These are phyloP conservation scores for Volvox carteri DNA, from an alignment of 163 green algal species.

Conservation along the genomic window DNA sequence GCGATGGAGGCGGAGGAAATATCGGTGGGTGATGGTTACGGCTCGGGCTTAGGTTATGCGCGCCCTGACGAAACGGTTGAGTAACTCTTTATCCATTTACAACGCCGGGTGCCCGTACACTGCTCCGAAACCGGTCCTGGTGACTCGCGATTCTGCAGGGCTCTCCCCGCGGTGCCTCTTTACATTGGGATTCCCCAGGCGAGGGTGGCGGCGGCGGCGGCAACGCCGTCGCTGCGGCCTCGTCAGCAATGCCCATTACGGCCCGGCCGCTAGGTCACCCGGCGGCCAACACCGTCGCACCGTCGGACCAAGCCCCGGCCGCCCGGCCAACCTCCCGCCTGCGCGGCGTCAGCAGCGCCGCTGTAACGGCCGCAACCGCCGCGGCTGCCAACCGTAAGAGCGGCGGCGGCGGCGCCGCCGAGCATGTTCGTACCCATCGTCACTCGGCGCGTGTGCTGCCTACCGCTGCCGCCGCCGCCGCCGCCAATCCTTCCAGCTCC, in stretches of 20 bases:
- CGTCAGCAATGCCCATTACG: too few species aligned
- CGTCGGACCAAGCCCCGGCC: not conserved
- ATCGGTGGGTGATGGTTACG: too few species aligned
- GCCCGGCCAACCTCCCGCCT: too few species aligned
- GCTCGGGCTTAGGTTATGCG: too few species aligned
- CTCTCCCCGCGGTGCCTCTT: not conserved
- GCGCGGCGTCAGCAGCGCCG: not conserved
- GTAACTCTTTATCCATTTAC: too few species aligned
- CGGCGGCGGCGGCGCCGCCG: not conserved
- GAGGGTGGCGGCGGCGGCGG: not conserved
- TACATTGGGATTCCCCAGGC: not conserved
- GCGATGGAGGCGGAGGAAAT: conserved; percentile 14
- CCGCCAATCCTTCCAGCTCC: not conserved
- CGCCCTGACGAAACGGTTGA: too few species aligned
- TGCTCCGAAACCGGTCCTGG: too few species aligned
- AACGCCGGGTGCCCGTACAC: too few species aligned
- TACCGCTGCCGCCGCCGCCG: not conserved
- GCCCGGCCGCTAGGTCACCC: not conserved
- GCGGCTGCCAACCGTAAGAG: not conserved
- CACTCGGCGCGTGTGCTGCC: not conserved
- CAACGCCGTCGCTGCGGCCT: not conserved
- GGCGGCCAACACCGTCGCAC: too few species aligned
- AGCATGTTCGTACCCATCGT: not conserved
- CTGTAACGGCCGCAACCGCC: not conserved
- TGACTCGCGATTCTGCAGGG: too few species aligned